Conservation (phyloP, 495 filamentous ascomycete genomes). For the Trichocladium uniseriatum region DNA sequence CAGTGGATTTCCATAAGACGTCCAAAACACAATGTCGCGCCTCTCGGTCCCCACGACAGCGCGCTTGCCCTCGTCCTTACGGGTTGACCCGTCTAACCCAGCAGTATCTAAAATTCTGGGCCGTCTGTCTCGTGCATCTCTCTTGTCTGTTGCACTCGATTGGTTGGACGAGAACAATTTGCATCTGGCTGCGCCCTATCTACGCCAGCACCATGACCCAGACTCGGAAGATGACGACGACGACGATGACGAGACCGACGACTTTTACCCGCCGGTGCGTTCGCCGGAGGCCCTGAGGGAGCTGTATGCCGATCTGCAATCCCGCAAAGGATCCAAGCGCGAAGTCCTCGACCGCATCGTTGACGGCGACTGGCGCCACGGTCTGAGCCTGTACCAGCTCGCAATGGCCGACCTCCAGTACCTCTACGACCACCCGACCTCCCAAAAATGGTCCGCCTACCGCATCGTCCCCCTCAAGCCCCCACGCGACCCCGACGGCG, state of each 20-base stretch:
- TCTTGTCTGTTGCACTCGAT: slow-evolving; percentile 57
- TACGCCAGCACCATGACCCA: slow-evolving; percentile 32
- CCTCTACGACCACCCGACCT: slow-evolving; percentile 64
- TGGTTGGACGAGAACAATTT: slow-evolving; percentile 63
- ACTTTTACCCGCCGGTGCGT: slow-evolving; percentile 52
- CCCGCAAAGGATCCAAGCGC: slow-evolving; percentile 56
- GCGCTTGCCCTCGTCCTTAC: slow-evolving; percentile 41
- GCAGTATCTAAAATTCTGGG: slow-evolving; percentile 55
- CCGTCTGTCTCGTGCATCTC: slow-evolving; percentile 58
- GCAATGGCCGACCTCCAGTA: slow-evolving; percentile 73
- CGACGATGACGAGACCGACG: slow-evolving; percentile 38
- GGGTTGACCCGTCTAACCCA: slow-evolving; percentile 53
- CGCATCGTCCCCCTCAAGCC: slow-evolving; percentile 39
- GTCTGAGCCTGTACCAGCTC: slow-evolving; percentile 65
- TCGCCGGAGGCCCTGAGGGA: slow-evolving; percentile 54
- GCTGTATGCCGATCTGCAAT: slow-evolving; percentile 46
- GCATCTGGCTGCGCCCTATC: slow-evolving; percentile 45
- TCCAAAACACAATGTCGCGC: slow-evolving; percentile 29
- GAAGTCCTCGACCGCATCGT: slow-evolving; percentile 69
- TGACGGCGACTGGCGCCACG: slow-evolving; percentile 75
- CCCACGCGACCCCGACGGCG: slow-evolving; percentile 26
- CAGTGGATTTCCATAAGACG: background rate
- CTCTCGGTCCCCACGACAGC: slow-evolving; percentile 39
- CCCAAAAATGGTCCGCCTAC: slow-evolving; percentile 68
- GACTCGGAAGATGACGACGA: slow-evolving; percentile 27